These are phyloP conservation scores for Cucurbita moschata DNA, from an alignment of 306 rosid genomes.

Conservation along the genomic window DNA sequence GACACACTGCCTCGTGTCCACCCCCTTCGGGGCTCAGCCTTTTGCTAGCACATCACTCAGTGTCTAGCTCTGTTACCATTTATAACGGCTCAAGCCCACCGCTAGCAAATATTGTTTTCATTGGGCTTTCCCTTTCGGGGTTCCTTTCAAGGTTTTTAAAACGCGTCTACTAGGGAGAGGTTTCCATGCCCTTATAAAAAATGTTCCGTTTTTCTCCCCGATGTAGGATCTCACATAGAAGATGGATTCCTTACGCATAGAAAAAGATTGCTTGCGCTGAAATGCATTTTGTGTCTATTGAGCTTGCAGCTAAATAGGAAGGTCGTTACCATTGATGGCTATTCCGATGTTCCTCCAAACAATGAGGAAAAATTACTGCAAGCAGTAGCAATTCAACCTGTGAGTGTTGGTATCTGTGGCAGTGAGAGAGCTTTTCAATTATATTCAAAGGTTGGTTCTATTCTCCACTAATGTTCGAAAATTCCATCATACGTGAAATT, in stretches of 20 bases:
- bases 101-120: too few species aligned
- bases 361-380: slow-evolving; percentile 49
- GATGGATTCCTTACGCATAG: neutral
- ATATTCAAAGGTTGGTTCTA: slow-evolving; percentile 56
- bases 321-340: slow-evolving; percentile 72
- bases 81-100: too few species aligned
- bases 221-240: too few species aligned
- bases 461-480: slow-evolving; percentile 1
- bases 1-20: too few species aligned
- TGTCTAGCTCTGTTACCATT: too few species aligned
- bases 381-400: slow-evolving; percentile 81
- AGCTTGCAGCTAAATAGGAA: slow-evolving; percentile 44
- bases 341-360: slow-evolving; percentile 36
- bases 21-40: too few species aligned
- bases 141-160: too few species aligned
- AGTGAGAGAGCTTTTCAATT: slow-evolving; percentile 69
- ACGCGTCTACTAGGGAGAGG: too few species aligned
- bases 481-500: neutral
- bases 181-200: too few species aligned
- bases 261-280: neutral
- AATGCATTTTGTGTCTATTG: neutral
- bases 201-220: too few species aligned
- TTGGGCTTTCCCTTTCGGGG: too few species aligned
- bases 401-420: slow-evolving; percentile 82
- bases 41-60: too few species aligned